These are phyloP conservation scores for Sequoia sempervirens DNA, from an alignment of 75 land plant genomes.

Conservation along the genomic window DNA sequence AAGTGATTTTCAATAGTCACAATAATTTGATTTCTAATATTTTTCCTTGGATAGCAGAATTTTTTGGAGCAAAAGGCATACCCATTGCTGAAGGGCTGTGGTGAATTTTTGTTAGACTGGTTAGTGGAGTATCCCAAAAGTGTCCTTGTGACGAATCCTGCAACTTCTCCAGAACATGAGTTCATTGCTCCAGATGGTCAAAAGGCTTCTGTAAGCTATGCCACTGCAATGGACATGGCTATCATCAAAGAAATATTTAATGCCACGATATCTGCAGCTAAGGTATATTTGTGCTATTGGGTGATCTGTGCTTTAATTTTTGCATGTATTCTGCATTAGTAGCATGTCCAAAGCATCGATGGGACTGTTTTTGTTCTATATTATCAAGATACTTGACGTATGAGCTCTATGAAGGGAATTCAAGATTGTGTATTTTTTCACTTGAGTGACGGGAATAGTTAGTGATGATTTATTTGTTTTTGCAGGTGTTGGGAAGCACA, in stretches of 20 bases:
- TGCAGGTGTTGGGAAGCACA: slow-evolving; percentile 17
- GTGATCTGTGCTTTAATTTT: neutral
- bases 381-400: neutral
- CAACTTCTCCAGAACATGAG: too few relatives aligned
- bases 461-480: neutral
- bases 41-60: neutral
- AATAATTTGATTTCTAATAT: slow-evolving; percentile 1
- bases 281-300: slow-evolving; percentile 20
- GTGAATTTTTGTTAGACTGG: too few relatives aligned
- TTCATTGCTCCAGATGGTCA: too few relatives aligned
- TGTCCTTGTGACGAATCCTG: too few relatives aligned
- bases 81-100: too few relatives aligned
- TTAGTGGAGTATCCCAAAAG: too few relatives aligned
- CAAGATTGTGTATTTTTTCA: neutral
- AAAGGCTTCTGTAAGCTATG: too few relatives aligned
- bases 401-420: neutral
- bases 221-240: too few relatives aligned
- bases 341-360: neutral
- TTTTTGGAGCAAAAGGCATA: too few relatives aligned
- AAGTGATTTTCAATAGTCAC: neutral
- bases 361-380: neutral
- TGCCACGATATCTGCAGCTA: too few relatives aligned
- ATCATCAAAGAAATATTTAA: too few relatives aligned
- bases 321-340: neutral
- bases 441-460: neutral